A percentile compares a stretch with the other conserved stretches of the same genome.
phyloP scores from a whole-genome alignment of 371 early-diverging fungal genomes.

The Mucor saturninus region DNA sequence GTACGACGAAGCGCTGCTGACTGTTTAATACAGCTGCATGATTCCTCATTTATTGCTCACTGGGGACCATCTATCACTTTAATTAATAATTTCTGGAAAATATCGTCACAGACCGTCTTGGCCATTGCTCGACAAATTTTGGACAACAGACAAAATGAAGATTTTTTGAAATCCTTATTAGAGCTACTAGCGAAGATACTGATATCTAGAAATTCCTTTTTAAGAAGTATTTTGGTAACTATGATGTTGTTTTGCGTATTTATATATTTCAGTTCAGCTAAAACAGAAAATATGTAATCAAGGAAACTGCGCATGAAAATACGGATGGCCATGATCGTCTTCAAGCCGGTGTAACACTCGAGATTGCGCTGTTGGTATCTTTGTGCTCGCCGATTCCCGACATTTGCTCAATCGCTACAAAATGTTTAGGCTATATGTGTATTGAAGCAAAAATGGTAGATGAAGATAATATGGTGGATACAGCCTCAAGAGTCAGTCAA shows the following conservation, averaged over 20 bases:
- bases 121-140: slow-evolving; percentile 50
- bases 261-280: neutral
- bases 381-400: slow-evolving; percentile 76
- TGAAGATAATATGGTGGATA: slow-evolving; percentile 35
- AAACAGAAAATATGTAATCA: slow-evolving; percentile 3
- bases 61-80: slow-evolving; percentile 61
- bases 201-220: slow-evolving; percentile 64
- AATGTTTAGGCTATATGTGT: slow-evolving; percentile 61
- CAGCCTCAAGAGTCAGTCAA: slow-evolving; percentile 28
- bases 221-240: slow-evolving; percentile 40
- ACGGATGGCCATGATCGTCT: slow-evolving; percentile 64
- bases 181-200: slow-evolving; percentile 67
- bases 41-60: slow-evolving; percentile 49
- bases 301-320: slow-evolving; percentile 53
- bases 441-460: slow-evolving; percentile 62
- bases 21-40: slow-evolving; percentile 65
- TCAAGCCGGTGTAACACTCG: slow-evolving; percentile 68
- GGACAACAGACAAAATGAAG: slow-evolving; percentile 57
- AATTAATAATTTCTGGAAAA: slow-evolving; percentile 66
- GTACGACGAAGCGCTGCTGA: slow-evolving; percentile 70
- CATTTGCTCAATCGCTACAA: slow-evolving; percentile 61
- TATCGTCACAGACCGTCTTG: slow-evolving; percentile 55
- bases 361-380: slow-evolving; percentile 73
- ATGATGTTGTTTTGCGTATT: neutral
- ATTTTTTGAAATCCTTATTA: slow-evolving; percentile 50